Base-by-base conservation (phyloP, 2,329 filamentous ascomycete species). In the Oidium heveae region DNA sequence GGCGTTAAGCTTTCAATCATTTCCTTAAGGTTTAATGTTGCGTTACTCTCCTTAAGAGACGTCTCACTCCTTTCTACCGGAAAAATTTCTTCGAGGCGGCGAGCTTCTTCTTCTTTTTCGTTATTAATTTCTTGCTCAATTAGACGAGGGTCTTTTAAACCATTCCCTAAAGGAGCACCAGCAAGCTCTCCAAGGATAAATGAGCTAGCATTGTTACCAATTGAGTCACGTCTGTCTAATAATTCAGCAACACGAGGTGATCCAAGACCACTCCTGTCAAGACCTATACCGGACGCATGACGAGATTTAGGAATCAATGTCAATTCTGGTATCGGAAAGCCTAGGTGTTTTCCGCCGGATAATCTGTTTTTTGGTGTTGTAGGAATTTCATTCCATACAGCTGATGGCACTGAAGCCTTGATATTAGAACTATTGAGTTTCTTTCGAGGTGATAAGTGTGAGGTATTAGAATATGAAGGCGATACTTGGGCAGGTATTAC, bases 1-100 rank as follows among this genome's bases (percentile, higher is more conserved):
- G 85, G 84, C 24, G 82, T 86, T 58, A 89, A 71, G 55, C 77
- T 83, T 57, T 82, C 74, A 57, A 89, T 89, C 76, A 86, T 81
- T 58, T 86, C 82, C 58, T 77, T 82, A 46, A 89, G 68, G 58
- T 78, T 85, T 37, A 79, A 66, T 0, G 82, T 83, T 2, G 70
- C 71, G 58, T 85, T 81, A 50, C 71, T 74, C 36, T 79, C 76
- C 53, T 69, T 67, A 60, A 75, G 67, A 6, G 68, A 70, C 60
- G 76, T 74, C 34, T 73, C 70, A 60, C 77, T 72, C 20, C 76
- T 67, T 47, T 76, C 72, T 51, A 68, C 72, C n/a, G 74, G 71
- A 10, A 72, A 70, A 61, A 74, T 76, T 62, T 84, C 79, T 54
- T 72, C 74, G 24, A 28, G 3, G 24, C 6, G 24, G 24, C 24